Percentiles rank a stretch among this genome's conserved stretches.
Evolutionary conservation across 352 stramenopile genomes (phyloP).

Genomic region (Phytophthora pseudosyringae): DNA sequence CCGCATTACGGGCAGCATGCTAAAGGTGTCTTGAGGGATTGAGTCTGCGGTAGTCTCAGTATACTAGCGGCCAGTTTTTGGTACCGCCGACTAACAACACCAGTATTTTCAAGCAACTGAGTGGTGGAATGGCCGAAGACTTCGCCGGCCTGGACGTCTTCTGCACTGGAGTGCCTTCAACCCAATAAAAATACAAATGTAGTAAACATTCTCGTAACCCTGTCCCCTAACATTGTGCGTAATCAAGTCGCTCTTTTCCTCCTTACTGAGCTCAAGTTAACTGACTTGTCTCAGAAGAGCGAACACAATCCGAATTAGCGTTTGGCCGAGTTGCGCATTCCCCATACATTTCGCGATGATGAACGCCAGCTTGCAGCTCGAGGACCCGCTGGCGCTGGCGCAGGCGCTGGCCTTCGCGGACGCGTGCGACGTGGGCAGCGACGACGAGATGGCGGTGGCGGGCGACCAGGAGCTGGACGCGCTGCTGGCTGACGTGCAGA

Average conservation of each 20-base stretch:
- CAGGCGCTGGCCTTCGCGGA: slow-evolving; percentile 54
- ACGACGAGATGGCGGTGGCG: slow-evolving; percentile 21
- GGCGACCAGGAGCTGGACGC: slow-evolving; percentile 26
- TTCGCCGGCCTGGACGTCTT: too few species aligned
- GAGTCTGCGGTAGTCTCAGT: too few species aligned
- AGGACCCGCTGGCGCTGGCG: slow-evolving; percentile 41
- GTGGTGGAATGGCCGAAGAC: too few species aligned
- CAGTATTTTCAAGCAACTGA: too few species aligned
- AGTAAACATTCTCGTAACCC: slow-evolving; percentile 11
- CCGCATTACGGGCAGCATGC: background rate
- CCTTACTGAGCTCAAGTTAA: slow-evolving; percentile 6
- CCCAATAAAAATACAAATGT: background rate
- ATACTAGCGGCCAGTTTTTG: too few species aligned
- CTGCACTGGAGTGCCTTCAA: background rate
- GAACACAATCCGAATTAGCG: slow-evolving; percentile 20
- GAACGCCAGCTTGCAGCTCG: slow-evolving; percentile 31
- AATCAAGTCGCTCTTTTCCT: slow-evolving; percentile 2
- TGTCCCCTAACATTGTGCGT: background rate
- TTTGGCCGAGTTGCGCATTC: slow-evolving; percentile 1
- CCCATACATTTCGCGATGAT: slow-evolving; percentile 14
- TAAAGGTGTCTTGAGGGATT: background rate
- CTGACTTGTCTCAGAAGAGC: slow-evolving; percentile 5
- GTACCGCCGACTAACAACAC: too few species aligned
- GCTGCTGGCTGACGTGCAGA: slow-evolving; percentile 30
- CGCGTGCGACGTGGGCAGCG: slow-evolving; percentile 38